Base-by-base conservation (phyloP, 805 yeast genomes). In the Pichia paraexigua region DNA sequence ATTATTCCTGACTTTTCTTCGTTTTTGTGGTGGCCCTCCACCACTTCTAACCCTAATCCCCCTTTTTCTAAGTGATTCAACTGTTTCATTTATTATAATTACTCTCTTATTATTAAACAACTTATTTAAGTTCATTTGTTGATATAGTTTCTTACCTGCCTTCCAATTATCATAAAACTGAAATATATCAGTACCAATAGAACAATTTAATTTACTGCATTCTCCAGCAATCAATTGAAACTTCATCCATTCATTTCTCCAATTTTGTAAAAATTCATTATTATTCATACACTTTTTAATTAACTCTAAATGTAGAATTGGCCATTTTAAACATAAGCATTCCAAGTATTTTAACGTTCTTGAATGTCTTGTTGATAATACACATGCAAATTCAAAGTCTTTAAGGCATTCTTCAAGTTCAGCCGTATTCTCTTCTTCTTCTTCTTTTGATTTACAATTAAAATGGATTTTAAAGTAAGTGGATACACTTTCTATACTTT, bases 251-350 rank as follows among this genome's bases (percentile, higher is more conserved):
- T 64, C 54, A 0, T 60, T 53, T 5, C 72, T 50, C 66, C 51
- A 72, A 47, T 28, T 53, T 28, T 2, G 58, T 51, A 46, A 32
- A 20, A 48, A 28, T 9, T 39, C 28, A 0, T 54, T 49, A 28
- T 52, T 43, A 1, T 60, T 56, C 2, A 78, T 58, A 51, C 84
- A 74, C 52, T 82, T 84, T 7, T 64, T 62, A 3, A 88, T 69
- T 56, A 77, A 89, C 10, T 66, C 61, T 51, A 77, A 75, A 3
- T 87, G 81, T 30, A 90, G 60, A 20, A 86, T 76, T 2, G 97
- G 97, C 96, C 96, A 89, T 2, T 92, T 91, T 43, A 89, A 62
- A 0, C 92, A 87, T 18, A 89, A 64, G 2, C 85, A 80, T 60
- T 87, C 94, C 11, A 90, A 63, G 62, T 85, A 90, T 60, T 89